Percentiles rank a stretch among this genome's conserved stretches.
These are phyloP conservation scores for Trichosporon coremiiforme DNA, from an alignment of 1,284 basidiomycete genomes.

Conservation along the genomic window DNA sequence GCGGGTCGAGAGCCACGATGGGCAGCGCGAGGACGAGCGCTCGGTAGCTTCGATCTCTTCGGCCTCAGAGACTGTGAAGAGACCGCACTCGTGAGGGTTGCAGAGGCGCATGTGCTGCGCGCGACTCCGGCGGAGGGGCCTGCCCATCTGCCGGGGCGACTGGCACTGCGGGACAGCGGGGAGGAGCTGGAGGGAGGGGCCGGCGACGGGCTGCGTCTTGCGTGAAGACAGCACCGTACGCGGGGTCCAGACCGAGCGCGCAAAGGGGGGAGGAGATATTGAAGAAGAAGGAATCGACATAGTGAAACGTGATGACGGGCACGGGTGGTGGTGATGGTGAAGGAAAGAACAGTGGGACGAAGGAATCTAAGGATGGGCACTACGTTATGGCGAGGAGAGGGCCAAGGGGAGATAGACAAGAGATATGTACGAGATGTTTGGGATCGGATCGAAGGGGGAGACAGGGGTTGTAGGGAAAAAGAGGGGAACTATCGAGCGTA, in stretches of 20 bases:
- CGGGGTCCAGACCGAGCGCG: slow-evolving; percentile 6
- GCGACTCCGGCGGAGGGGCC: slow-evolving; percentile 34
- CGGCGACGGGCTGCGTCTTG: background rate
- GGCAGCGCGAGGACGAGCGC: background rate
- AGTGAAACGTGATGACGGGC: background rate
- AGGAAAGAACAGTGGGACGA: background rate
- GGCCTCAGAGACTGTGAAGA: slow-evolving; percentile 45
- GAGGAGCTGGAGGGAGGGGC: slow-evolving; percentile 10
- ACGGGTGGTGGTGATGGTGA: background rate
- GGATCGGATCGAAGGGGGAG: background rate
- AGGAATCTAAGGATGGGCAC: background rate
- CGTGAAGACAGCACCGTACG: background rate
- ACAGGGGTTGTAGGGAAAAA: slow-evolving; percentile 3
- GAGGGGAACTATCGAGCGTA: background rate
- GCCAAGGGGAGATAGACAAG: background rate
- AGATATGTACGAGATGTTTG: slow-evolving; percentile 4
- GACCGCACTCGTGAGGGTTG: slow-evolving; percentile 39
- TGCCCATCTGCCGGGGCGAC: slow-evolving; percentile 14
- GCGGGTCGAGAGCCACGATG: slow-evolving; percentile 11
- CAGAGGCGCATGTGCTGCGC: slow-evolving; percentile 39
- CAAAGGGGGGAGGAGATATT: background rate
- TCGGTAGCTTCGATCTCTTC: slow-evolving; percentile 28
- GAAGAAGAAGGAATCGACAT: background rate
- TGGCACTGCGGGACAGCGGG: background rate
- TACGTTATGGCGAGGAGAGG: background rate